A percentile compares a stretch with the other conserved stretches of the same genome.
Conservation (phyloP, 176 grass and related monocot genomes). For the Saccharum officinarum region DNA sequence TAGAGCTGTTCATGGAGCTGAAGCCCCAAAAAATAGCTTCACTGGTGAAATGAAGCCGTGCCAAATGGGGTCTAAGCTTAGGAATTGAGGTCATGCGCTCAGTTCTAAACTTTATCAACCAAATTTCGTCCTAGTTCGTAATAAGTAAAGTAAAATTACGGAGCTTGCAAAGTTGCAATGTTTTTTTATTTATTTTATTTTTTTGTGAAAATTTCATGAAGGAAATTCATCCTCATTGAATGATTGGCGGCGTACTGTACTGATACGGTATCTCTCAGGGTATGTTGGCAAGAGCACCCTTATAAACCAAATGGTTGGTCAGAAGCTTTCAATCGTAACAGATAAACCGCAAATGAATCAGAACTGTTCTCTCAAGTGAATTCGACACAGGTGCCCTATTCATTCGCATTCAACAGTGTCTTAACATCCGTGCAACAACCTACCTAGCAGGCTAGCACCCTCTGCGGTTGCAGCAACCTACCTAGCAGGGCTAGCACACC, state of each 20-base stretch:
- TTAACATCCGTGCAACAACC: too few species aligned
- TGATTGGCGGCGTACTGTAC: background rate
- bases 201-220: background rate
- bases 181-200: too few species aligned
- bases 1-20: too few species aligned
- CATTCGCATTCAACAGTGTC: too few species aligned
- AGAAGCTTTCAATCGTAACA: slow-evolving; percentile 81
- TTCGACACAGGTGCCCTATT: too few species aligned
- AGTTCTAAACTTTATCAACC: too few species aligned
- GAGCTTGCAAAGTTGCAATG: background rate
- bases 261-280: slow-evolving; percentile 38
- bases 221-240: background rate
- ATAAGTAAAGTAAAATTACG: background rate
- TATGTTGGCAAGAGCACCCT: slow-evolving; percentile 98
- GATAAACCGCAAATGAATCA: slow-evolving; percentile 45
- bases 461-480: too few species aligned
- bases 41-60: too few species aligned
- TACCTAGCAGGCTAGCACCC: too few species aligned
- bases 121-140: background rate
- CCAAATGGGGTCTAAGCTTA: background rate
- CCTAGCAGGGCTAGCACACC: too few species aligned
- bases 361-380: too few species aligned
- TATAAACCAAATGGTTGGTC: slow-evolving; percentile 90
- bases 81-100: background rate
- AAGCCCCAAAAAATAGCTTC: too few species aligned